Evolutionary conservation across 2,329 filamentous ascomycete genomes (phyloP).

Genomic region (Aureobasidium uvarum): DNA sequence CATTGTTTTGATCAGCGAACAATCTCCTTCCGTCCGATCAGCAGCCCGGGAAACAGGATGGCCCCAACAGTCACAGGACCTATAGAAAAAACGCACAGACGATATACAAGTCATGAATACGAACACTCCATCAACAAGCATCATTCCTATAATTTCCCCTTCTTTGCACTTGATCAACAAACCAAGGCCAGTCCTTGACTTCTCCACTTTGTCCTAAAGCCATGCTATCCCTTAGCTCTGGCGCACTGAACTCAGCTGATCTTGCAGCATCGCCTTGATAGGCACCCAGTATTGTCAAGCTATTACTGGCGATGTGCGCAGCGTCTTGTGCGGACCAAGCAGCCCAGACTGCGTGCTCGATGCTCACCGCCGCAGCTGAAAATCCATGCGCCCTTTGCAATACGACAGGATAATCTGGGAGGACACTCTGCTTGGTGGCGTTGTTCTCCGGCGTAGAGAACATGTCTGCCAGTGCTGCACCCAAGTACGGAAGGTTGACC

Average conservation of each 20-base stretch:
- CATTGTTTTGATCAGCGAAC: slow-evolving; percentile 1
- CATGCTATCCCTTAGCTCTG: background rate
- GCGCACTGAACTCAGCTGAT: background rate
- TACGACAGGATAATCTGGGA: background rate
- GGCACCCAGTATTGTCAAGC: background rate
- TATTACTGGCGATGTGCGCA: background rate
- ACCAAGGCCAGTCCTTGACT: background rate
- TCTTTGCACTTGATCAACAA: background rate
- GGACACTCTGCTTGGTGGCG: background rate
- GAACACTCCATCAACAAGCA: background rate
- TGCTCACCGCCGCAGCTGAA: background rate
- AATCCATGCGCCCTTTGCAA: background rate
- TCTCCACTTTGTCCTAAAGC: background rate
- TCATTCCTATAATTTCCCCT: background rate
- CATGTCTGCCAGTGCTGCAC: background rate
- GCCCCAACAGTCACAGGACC: background rate
- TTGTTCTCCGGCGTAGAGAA: background rate
- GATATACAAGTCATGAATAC: background rate
- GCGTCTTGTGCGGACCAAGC: slow-evolving; percentile 6
- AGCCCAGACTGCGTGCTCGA: background rate
- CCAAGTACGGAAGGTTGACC: background rate
- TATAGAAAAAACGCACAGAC: background rate
- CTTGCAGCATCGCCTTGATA: background rate
- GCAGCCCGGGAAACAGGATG: background rate
- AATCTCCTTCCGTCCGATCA: background rate